Evolutionary conservation across 129 eudicot genomes (phyloP), one percentile per base, ranked within the genome.

Genomic region (Oenanthe sinensis): DNA sequence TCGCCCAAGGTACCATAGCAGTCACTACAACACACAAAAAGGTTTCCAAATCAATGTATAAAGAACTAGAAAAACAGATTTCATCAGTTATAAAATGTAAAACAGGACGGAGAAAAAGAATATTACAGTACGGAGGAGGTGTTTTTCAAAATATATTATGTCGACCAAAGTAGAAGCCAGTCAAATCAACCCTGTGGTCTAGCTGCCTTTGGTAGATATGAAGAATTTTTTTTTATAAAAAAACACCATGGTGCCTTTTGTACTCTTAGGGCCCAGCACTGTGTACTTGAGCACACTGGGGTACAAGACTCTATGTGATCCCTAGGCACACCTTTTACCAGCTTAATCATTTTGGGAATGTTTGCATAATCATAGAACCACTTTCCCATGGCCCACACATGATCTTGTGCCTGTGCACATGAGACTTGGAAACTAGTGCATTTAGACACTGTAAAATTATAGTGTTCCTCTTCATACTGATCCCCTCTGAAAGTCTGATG

Each of bases 1-100:
- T 67, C 1, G 72, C 72, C 72, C 39, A 67, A 26, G 39, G 72
- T 67, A 67, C 40, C 72, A 67, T 67, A 30, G 43, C 72, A 67
- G 72, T 30, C 72, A 67, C 72, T 67, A 33, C 22, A 30, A 30
- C 42, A 12, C 71, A 30, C 22, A 30, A 67, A 67, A 67, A 60
- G 24, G 17, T 30, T 26, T 26, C 19, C 43, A 67, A 12, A 3
- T 67, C 43, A 67, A 67, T 30, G 17, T 26, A 14, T 26, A 30
- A 5, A 67, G 17, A 12, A 67, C 3, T 33, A 30, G 8, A 67
- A 28, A 28, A 30, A 4, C 10, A 67, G 9, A 30, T 67, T 4
- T 30, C 19, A 28, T 67, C 22, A 67, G 4, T 30, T 26, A 28
- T 0, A 15, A 26, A 14, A 4, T 30, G 36, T 6, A 67, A 67